phyloP scores from a whole-genome alignment of 441 rosid genomes.

The Theobroma grandiflorum region DNA sequence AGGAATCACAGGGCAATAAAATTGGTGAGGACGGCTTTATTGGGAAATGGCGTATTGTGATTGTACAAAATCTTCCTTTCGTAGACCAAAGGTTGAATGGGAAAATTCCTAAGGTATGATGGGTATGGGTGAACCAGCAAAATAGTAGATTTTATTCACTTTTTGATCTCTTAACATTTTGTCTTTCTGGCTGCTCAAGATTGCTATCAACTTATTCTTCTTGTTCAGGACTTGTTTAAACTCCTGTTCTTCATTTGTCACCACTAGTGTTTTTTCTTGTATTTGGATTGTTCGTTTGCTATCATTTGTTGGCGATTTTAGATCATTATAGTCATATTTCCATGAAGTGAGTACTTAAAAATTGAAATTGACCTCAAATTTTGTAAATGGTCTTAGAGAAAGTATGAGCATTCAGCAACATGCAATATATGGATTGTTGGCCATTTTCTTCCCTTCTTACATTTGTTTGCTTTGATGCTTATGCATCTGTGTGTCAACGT shows the following conservation, averaged over 20 bases:
- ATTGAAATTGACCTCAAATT: conserved; percentile 10
- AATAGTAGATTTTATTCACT: neutral
- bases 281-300: neutral
- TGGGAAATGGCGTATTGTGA: conserved; percentile 92
- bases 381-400: neutral
- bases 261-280: neutral
- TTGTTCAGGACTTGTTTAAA: neutral
- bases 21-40: conserved; percentile 65
- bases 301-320: neutral
- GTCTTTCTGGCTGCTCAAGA: neutral
- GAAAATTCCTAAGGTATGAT: conserved; percentile 91
- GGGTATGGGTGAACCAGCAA: conserved; percentile 5
- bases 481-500: neutral
- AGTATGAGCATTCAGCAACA: neutral
- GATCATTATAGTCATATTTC: neutral
- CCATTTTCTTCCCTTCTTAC: neutral
- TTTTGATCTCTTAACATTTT: neutral
- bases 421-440: neutral
- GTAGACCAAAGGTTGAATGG: conserved; percentile 93
- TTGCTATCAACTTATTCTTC: neutral
- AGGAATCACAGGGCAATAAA: conserved; percentile 67
- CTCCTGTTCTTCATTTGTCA: neutral
- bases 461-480: neutral
- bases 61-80: conserved; percentile 89
- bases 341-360: neutral